Base-by-base conservation (phyloP, 176 grass and related monocot genomes). In the Aegilops speltoides region DNA sequence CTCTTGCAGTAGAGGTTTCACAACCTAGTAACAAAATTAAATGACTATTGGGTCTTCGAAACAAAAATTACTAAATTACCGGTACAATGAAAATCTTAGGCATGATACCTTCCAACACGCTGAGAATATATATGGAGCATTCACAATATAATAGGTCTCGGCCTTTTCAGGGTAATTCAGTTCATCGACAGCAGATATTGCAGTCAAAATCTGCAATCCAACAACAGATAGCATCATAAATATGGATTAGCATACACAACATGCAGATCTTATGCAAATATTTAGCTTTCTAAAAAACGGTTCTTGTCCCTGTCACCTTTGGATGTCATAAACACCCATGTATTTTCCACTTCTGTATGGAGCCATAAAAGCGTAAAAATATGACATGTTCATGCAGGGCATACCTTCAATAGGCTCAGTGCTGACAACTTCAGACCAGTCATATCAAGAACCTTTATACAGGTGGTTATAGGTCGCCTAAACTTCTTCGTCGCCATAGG, bases 371-470 rank as follows among this genome's bases (percentile, higher is more conserved):
- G 26, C 14, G 60, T 56, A 76, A 34, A 61, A 6, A 74, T 26
- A 37, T 54, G 48, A 0, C n/a, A 83, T n/a, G 9, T 43, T 33
- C 12, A 28, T 73, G 8, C 32, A 84, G 68, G 52, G 0, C 3
- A 19, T 86, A 98, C 96, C 96, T 98, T 95, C 78, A 95, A 89
- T 86, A 95, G 91, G 84, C 79, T 89, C 48, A 98, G 82, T 54
- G 91, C 88, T 80, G 96, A 92, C 78, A 98, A 86, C 82, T 92
- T 98, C 82, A 98, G 61, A 80, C 93, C 93, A 69, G 93, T 94
- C 96, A 98, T 98, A 91, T 98, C 91, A 68, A 98, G 86, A 91
- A 98, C 86, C 89, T 98, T 98, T 86, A 98, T 88, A 52, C 93
- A 95, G 4, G 89, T 92, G 32, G 54, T 79, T 82, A 98, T 91